A percentile compares a stretch with the other conserved stretches of the same genome.
These are phyloP conservation scores for Aspergillus asperescens DNA, from an alignment of 495 filamentous ascomycete genomes.

Conservation along the genomic window DNA sequence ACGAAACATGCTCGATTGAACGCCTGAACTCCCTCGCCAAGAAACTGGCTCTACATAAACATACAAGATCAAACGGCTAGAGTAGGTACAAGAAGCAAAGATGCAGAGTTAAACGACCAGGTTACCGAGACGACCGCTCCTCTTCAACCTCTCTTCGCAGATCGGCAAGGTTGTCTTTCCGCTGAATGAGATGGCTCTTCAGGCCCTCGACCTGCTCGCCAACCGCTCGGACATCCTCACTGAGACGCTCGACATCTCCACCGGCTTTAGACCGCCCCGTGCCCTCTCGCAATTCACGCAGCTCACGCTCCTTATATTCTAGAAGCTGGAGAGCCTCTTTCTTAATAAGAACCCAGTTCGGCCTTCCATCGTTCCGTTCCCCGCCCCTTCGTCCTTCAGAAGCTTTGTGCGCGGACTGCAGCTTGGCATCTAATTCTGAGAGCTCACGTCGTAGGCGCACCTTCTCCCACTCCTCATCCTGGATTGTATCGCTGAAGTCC, in stretches of 20 bases:
- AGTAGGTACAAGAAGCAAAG: neutral
- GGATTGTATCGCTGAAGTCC: conserved; percentile 73
- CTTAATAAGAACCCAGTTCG: conserved; percentile 73
- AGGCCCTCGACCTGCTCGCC: conserved; percentile 51
- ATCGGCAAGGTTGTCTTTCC: conserved; percentile 40
- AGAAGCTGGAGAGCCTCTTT: conserved; percentile 86
- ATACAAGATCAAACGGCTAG: conserved; percentile 16
- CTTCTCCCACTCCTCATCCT: conserved; percentile 91
- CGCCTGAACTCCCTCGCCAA: conserved; percentile 36
- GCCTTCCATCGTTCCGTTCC: conserved; percentile 44
- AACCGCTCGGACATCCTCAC: conserved; percentile 45
- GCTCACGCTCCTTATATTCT: conserved; percentile 47
- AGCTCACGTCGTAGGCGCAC: conserved; percentile 90
- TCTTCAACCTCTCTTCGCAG: conserved; percentile 45
- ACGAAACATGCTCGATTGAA: conserved; percentile 25
- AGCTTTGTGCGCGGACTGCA: conserved; percentile 66
- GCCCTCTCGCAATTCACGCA: conserved; percentile 44
- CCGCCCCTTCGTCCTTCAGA: conserved; percentile 50
- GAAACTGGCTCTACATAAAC: conserved; percentile 34
- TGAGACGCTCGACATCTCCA: conserved; percentile 35
- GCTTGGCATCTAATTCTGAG: conserved; percentile 76
- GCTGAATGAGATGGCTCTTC: conserved; percentile 43
- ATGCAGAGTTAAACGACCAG: conserved; percentile 2
- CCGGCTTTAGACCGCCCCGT: conserved; percentile 42
- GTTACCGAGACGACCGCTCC: conserved; percentile 38